Conservation (phyloP, 1,284 basidiomycete species). For the Fomitopsis betulina region DNA sequence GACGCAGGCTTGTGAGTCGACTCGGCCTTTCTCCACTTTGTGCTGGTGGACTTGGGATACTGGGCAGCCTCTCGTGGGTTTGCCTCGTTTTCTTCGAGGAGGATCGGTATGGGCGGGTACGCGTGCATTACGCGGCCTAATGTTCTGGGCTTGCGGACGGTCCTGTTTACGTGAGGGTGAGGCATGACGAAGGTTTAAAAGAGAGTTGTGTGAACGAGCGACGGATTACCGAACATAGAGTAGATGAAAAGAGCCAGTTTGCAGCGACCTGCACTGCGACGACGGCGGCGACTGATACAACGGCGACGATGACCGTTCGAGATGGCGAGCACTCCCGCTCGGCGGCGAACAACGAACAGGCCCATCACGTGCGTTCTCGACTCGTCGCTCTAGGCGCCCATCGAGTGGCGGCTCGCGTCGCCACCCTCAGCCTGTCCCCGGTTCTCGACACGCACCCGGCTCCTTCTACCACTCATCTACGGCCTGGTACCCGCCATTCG, state of each 20-base stretch:
- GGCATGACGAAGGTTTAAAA: constrained; percentile 2
- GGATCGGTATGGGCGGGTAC: neutral
- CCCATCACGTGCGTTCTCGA: neutral
- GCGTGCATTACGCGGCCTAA: constrained; percentile 1
- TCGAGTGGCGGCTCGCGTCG: neutral
- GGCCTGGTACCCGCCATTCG: neutral
- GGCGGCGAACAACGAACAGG: neutral
- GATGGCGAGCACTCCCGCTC: neutral
- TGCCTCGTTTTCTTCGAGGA: constrained; percentile 7
- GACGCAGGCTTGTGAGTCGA: constrained; percentile 20
- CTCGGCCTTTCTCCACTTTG: constrained; percentile 22
- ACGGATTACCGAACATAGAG: neutral
- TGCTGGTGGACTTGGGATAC: constrained; percentile 11
- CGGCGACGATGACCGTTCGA: neutral
- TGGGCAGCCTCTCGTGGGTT: neutral
- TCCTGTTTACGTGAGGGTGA: constrained; percentile 1
- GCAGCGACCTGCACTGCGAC: constrained; percentile 10
- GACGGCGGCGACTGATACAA: neutral
- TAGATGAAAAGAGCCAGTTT: neutral
- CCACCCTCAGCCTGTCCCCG: neutral
- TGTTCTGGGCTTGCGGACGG: constrained; percentile 2
- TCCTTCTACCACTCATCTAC: neutral
- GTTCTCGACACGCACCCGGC: neutral
- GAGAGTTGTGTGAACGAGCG: constrained; percentile 7
- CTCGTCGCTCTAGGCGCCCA: neutral